These are phyloP conservation scores for Pythium insidiosum DNA, from an alignment of 352 stramenopile genomes.

Conservation along the genomic window DNA sequence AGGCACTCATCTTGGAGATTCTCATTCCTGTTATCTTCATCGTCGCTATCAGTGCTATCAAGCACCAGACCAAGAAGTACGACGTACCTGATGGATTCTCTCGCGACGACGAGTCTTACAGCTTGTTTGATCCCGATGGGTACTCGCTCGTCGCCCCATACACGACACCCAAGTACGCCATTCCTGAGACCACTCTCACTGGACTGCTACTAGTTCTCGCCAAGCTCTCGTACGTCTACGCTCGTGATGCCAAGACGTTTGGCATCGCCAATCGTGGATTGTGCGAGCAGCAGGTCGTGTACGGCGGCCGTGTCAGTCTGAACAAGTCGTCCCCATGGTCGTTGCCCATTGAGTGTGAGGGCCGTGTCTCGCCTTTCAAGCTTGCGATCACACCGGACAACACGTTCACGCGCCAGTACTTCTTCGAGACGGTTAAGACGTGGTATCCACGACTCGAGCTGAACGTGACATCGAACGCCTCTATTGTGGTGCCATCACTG, in stretches of 20 bases:
- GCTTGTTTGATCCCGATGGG: conserved; percentile 30
- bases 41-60: conserved; percentile 43
- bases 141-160: conserved; percentile 22
- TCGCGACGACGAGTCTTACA: conserved; percentile 18
- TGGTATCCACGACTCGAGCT: conserved; percentile 21
- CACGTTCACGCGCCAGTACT: conserved; percentile 27
- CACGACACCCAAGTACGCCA: conserved; percentile 25
- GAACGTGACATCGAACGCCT: conserved; percentile 2
- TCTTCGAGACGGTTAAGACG: conserved; percentile 20
- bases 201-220: conserved; percentile 43
- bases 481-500: conserved; percentile 26
- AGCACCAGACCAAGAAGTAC: conserved; percentile 24
- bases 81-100: conserved; percentile 30
- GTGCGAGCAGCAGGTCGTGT: conserved; percentile 19
- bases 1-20: conserved; percentile 47
- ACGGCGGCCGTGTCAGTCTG: conserved; percentile 23
- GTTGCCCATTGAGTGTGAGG: conserved; percentile 22
- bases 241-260: conserved; percentile 11
- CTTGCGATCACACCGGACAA: conserved; percentile 27
- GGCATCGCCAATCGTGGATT: not conserved
- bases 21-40: conserved; percentile 55
- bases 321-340: conserved; percentile 24
- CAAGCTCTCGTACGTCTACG: conserved; percentile 25
- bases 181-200: conserved; percentile 52
- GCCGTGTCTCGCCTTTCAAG: conserved; percentile 41